Percentiles rank a stretch among this genome's conserved stretches.
phyloP scores from a whole-genome alignment of 495 filamentous ascomycete species.

The Aspergillus indologenus region DNA sequence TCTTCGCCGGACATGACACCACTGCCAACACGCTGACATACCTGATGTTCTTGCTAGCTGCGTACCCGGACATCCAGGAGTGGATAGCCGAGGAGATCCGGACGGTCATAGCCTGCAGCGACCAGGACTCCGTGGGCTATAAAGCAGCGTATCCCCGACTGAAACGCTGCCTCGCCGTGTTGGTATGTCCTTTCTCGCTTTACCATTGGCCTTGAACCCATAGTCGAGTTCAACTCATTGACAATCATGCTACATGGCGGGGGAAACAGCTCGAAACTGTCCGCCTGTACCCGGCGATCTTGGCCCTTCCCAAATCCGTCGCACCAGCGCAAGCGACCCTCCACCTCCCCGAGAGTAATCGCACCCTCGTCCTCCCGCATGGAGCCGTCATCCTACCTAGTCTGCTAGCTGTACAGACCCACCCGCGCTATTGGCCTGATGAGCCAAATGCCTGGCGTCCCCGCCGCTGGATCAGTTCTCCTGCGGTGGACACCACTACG shows the following conservation, averaged over 20 bases:
- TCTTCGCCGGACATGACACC: constrained; percentile 49
- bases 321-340: neutral
- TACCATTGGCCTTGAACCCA: neutral
- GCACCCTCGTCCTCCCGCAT: neutral
- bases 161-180: neutral
- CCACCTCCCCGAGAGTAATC: neutral
- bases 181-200: neutral
- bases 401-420: neutral
- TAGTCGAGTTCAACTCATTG: neutral
- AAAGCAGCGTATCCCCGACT: neutral
- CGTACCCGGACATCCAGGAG: constrained; percentile 36
- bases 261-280: constrained; percentile 4
- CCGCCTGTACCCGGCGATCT: constrained; percentile 5
- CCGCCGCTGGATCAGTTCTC: neutral
- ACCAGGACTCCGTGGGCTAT: no score
- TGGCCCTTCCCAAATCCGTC: constrained; percentile 1
- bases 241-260: neutral
- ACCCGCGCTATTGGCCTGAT: constrained; percentile 1
- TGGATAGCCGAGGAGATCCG: constrained; percentile 38
- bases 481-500: neutral
- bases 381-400: neutral
- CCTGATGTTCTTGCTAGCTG: constrained; percentile 36
- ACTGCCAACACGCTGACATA: constrained; percentile 43
- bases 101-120: neutral
- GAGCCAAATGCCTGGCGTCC: constrained; percentile 2